phyloP scores from a whole-genome alignment of 2,329 filamentous ascomycete species.

The Helminthosporium solani region DNA sequence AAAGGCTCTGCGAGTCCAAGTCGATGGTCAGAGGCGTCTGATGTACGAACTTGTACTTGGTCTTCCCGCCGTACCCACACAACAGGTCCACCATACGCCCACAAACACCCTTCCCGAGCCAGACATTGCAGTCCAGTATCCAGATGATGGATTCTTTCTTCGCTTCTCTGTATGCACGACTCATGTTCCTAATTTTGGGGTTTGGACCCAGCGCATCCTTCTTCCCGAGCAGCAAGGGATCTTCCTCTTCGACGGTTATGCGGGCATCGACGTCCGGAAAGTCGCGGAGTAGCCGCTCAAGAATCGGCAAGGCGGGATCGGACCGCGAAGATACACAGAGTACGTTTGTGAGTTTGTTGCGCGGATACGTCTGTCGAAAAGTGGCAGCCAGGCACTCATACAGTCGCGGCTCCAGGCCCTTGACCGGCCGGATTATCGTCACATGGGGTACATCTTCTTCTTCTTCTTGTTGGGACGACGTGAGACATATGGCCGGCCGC shows the following conservation, averaged over 20 bases:
- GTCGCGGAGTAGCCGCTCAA: slow-evolving; percentile 70
- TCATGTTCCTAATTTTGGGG: slow-evolving; percentile 98
- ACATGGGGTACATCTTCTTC: slow-evolving; percentile 67
- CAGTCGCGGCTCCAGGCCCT: slow-evolving; percentile 83
- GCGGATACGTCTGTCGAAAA: slow-evolving; percentile 79
- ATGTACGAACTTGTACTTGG: slow-evolving; percentile 83
- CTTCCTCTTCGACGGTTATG: slow-evolving; percentile 79
- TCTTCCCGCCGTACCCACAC: slow-evolving; percentile 63
- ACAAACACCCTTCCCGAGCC: slow-evolving; percentile 76
- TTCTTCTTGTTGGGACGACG: slow-evolving; percentile 34
- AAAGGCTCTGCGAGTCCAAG: slow-evolving; percentile 39
- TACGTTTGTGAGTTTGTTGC: slow-evolving; percentile 71
- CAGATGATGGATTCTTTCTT: slow-evolving; percentile 77
- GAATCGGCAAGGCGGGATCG: slow-evolving; percentile 75
- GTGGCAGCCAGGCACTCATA: slow-evolving; percentile 91
- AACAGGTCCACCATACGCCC: slow-evolving; percentile 89
- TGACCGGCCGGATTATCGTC: slow-evolving; percentile 89
- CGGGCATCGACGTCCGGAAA: slow-evolving; percentile 70
- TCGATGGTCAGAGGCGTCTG: slow-evolving; percentile 91
- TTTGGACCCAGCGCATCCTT: slow-evolving; percentile 75
- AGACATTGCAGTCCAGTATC: slow-evolving; percentile 96
- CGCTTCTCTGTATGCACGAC: slow-evolving; percentile 85
- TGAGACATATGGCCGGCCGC: slow-evolving; percentile 45
- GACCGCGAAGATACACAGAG: slow-evolving; percentile 75
- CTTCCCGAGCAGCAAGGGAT: slow-evolving; percentile 64